Conservation (phyloP, 306 rosid genomes). For the Rosa rugosa region DNA sequence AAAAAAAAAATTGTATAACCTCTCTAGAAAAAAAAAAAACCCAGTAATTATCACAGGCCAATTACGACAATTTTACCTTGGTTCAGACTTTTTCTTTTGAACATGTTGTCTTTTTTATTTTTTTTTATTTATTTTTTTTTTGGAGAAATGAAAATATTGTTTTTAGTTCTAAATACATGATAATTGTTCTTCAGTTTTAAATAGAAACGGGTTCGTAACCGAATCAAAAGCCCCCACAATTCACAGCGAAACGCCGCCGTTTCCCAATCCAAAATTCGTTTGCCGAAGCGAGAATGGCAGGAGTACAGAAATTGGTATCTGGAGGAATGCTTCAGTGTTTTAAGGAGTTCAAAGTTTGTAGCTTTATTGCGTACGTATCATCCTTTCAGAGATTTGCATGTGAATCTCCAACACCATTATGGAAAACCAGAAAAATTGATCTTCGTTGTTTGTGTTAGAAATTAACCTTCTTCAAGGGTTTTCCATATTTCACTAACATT, state of each 20-base stretch:
- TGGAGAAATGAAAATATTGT: no score
- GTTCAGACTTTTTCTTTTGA: no score
- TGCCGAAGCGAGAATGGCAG: neutral
- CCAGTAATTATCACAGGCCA: no score
- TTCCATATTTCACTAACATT: neutral
- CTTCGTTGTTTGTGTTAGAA: neutral
- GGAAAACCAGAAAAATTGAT: neutral
- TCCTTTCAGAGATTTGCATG: slow-evolving; percentile 71
- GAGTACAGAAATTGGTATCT: neutral
- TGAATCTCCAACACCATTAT: slow-evolving; percentile 10
- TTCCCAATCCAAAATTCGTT: neutral
- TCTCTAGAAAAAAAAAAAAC: no score
- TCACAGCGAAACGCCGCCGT: neutral
- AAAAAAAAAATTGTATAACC: no score
- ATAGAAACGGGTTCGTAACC: no score
- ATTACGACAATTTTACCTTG: no score
- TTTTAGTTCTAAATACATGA: no score
- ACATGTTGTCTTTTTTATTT: no score
- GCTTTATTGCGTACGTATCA: slow-evolving; percentile 34
- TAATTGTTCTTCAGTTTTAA: no score
- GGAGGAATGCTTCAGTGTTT: slow-evolving; percentile 35
- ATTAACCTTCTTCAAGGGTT: neutral
- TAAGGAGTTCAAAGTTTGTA: slow-evolving; percentile 46
- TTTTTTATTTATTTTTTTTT: no score
- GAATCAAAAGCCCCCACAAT: neutral